Conservation (phyloP, 805 yeast species). For the Candida orba region DNA sequence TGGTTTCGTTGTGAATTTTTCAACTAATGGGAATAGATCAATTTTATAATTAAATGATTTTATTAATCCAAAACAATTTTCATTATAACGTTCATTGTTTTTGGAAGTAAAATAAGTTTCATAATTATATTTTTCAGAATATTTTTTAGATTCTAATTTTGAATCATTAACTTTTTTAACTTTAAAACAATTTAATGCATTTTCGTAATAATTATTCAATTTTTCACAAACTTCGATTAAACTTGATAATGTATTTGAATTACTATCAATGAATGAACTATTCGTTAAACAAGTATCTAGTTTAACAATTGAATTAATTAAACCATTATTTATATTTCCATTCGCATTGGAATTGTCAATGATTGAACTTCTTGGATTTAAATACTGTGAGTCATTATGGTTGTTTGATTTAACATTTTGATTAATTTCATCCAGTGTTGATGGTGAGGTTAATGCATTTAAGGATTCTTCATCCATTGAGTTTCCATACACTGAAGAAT, state of each 20-base stretch:
- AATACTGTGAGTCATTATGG: background rate
- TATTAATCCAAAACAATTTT: slow-evolving; percentile 1
- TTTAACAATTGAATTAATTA: slow-evolving; percentile 17
- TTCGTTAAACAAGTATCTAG: slow-evolving; percentile 11
- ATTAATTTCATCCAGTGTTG: slow-evolving; percentile 1
- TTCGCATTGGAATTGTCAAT: background rate
- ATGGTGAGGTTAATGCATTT: slow-evolving; percentile 4
- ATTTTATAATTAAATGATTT: slow-evolving; percentile 15
- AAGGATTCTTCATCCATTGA: slow-evolving; percentile 7
- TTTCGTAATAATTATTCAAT: slow-evolving; percentile 16
- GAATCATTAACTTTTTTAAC: slow-evolving; percentile 7
- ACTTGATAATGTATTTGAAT: background rate
- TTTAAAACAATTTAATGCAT: slow-evolving; percentile 4
- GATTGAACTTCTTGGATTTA: background rate
- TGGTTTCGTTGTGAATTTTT: slow-evolving; percentile 69
- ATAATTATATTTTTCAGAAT: slow-evolving; percentile 38
- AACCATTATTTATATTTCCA: slow-evolving; percentile 1
- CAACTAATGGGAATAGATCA: slow-evolving; percentile 86
- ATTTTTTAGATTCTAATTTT: slow-evolving; percentile 7
- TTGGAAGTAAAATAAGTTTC: slow-evolving; percentile 29
- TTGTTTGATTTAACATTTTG: background rate
- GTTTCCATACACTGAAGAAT: slow-evolving; percentile 3
- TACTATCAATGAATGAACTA: background rate
- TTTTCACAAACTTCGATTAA: slow-evolving; percentile 11
- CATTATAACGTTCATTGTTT: background rate